Base-by-base conservation (phyloP, 2,329 filamentous ascomycete genomes). In the Ciborinia camelliae region DNA sequence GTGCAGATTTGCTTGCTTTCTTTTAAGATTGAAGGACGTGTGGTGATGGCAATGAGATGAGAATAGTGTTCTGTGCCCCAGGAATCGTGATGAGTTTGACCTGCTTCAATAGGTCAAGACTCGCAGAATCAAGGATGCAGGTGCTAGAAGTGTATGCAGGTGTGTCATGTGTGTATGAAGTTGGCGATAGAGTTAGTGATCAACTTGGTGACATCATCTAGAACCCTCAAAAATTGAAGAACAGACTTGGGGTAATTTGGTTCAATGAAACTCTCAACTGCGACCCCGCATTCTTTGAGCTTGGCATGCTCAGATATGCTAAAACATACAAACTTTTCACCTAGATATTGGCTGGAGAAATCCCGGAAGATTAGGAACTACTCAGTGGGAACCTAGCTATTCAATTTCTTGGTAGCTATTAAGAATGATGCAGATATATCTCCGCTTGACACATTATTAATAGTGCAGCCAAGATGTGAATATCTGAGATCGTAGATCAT, bases 371-470 rank as follows among this genome's bases (percentile, higher is more conserved):
- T 23, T 45, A 35, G 20, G 30, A n/a, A 20, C 15, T 39, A 14
- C 53, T 30, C 30, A 7, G 37, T 4, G 39, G 28, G 7, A 18
- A 5, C 9, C 39, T 12, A n/a, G 15, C 23, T 18, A 18, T 30
- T 58, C 39, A 35, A 23, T 4, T 18, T 58, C 39, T 32, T 35
- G 39, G 39, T 45, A 32, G 20, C 20, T 39, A 58, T 32, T 0
- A 35, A 12, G 30, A 23, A 58, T 45, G 28, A 58, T 58, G 54
- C 28, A 45, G 23, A 30, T 45, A 58, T 58, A 45, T 58, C 20
- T 58, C 54, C 18, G 54, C 28, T 45, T 43, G 54, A 57, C 54
- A 57, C 45, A 9, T 47, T 43, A 20, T 7, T 47, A 23, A 28
- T 57, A 15, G 18, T 4, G 23, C 23, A 55, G 26, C 37, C 15